Evolutionary conservation across 2,329 filamentous ascomycete species (phyloP).

Genomic region (Aspergillus sojae): DNA sequence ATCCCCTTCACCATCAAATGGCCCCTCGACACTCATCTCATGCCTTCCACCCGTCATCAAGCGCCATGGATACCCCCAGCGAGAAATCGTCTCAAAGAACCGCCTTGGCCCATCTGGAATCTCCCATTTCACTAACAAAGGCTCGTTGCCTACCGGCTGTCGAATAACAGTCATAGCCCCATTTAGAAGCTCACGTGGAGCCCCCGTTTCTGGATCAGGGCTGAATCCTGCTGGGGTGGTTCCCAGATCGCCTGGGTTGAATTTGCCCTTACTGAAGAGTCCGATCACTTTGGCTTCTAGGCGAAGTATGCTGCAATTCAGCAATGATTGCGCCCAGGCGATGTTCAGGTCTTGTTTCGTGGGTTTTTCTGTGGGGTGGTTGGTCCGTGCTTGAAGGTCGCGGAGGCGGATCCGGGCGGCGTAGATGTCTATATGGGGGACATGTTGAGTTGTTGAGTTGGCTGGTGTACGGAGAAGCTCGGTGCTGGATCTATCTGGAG

Average conservation of each 20-base stretch:
- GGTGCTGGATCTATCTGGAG: constrained; percentile 21
- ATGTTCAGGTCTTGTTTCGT: constrained; percentile 17
- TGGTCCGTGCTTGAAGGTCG: constrained; percentile 16
- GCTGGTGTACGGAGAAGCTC: constrained; percentile 19
- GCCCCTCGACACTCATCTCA: constrained; percentile 31
- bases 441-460: constrained; percentile 21
- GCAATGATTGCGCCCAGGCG: constrained; percentile 27
- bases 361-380: not conserved
- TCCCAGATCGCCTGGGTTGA: constrained; percentile 25
- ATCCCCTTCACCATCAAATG: constrained; percentile 18
- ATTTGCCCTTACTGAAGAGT: constrained; percentile 12
- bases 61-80: constrained; percentile 35
- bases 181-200: constrained; percentile 22
- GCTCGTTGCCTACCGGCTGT: constrained; percentile 7
- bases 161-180: constrained; percentile 23
- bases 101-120: constrained; percentile 21
- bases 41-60: constrained; percentile 29
- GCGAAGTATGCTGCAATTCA: constrained; percentile 19
- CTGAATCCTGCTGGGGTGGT: constrained; percentile 15
- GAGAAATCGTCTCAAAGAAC: constrained; percentile 30
- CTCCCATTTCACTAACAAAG: constrained; percentile 24
- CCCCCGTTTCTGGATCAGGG: not conserved
- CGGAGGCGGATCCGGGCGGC: constrained; percentile 23
- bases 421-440: constrained; percentile 30
- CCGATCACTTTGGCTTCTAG: constrained; percentile 23